Conservation (phyloP, 2,329 filamentous ascomycete genomes). For the Lasiodiplodia hormozganensis region DNA sequence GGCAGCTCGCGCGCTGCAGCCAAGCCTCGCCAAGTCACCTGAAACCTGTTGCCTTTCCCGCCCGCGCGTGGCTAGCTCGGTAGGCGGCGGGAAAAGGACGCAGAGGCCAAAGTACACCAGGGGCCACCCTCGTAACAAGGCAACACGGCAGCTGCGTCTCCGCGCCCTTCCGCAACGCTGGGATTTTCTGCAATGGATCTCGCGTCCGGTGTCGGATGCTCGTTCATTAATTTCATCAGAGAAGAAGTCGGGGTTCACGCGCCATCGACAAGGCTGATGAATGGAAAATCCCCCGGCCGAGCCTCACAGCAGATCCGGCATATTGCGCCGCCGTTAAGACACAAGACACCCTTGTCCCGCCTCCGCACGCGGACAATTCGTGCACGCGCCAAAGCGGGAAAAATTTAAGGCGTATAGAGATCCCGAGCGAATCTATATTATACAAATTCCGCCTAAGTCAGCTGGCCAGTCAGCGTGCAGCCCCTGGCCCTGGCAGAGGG, state of each 20-base stretch:
- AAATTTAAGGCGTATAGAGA: neutral
- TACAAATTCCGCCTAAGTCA: neutral
- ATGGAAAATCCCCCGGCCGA: neutral
- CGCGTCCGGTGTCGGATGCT: neutral
- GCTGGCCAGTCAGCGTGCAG: neutral
- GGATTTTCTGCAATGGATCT: slow-evolving; percentile 9
- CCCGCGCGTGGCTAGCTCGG: neutral
- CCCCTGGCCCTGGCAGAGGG: neutral
- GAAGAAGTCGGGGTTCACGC: neutral
- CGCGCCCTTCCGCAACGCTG: neutral
- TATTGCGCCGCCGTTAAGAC: neutral
- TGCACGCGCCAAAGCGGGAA: neutral
- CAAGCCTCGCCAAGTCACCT: slow-evolving; percentile 13
- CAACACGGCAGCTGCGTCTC: neutral
- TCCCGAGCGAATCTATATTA: neutral
- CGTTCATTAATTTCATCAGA: too few species aligned
- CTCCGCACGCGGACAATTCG: neutral
- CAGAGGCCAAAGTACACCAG: neutral
- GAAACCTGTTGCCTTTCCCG: slow-evolving; percentile 16
- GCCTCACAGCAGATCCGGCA: neutral
- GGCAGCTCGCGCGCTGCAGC: neutral
- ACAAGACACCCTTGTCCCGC: neutral
- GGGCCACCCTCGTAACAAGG: too few species aligned
- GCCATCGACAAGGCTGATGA: neutral
- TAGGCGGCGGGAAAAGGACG: neutral